Base-by-base conservation (phyloP, 2,329 filamentous ascomycete species). In the Cladosporium phlei region DNA sequence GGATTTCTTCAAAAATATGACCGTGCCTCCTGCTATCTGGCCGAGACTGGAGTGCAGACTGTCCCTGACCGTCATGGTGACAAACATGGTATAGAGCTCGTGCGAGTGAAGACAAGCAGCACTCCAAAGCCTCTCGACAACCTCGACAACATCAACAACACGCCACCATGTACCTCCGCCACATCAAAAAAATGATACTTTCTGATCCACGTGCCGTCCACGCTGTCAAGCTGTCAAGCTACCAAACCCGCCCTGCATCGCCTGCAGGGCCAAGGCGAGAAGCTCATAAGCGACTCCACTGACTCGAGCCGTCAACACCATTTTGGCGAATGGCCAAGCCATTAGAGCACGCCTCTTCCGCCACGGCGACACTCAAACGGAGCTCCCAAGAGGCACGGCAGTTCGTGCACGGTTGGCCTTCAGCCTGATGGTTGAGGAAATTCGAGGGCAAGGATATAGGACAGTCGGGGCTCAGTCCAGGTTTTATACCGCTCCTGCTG, bases 361-460 rank as follows among this genome's bases (percentile, higher is more conserved):
- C 32, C 42, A 45, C 29, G 24, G 27, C 16, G 24, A 29, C 42
- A 32, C 42, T 32, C 30, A 29, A 45, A 37, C 29, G 37, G 24
- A 28, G 24, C 22, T 34, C 16, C 42, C 42, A 45, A 45, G 42
- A 37, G n/a, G n/a, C 42, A 29, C 42, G 42, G 32, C 42, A 45
- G 32, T 45, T 45, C 42, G 42, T 45, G 42, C 42, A 45, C 42
- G 42, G 42, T 19, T 22, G 42, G 16, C 11, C 16, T 45, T 45
- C 42, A 45, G 42, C 30, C 42, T 45, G 32, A 45, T 45, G 37
- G 32, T 22, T 28, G 21, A 25, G 42, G n/a, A n/a, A n/a, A n/a
- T n/a, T n/a, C n/a, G n/a, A n/a, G n/a, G n/a, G n/a, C n/a, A n/a
- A n/a, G n/a, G n/a, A n/a, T n/a, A n/a, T n/a, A n/a, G n/a, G n/a